Base-by-base conservation (phyloP, 2,329 filamentous ascomycete species). In the Fusarium secorum region DNA sequence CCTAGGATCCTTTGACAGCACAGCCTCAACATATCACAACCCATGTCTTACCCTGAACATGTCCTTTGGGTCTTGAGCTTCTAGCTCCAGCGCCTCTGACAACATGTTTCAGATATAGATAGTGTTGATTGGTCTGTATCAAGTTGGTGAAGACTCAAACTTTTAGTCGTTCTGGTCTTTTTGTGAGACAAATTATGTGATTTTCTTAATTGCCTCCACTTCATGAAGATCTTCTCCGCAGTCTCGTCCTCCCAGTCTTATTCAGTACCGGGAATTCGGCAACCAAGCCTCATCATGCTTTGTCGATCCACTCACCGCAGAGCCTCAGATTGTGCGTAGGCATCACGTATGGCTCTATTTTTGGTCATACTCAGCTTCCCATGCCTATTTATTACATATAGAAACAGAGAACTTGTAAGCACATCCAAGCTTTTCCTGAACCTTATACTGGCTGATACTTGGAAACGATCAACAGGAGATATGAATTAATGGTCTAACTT, bases 11-110 rank as follows among this genome's bases (percentile, higher is more conserved):
- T 65, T 35, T 35, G 48, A 42, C 60, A 57, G 51, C 68, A 71
- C 64, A 71, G 68, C 68, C 68, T 69, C 68, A 65, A 55, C 35
- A 11, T 32, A n/a, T 28, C 46, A 18, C 41, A 30, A n/a, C 48
- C 60, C 66, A 70, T 70, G 52, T 54, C 62, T 61, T 61, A 61
- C 55, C 54, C 62, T 70, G 52, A 51, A 53, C 17, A 42, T 3
- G 15, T 51, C 60, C 45, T 42, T 36, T 53, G 61, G 39, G 20
- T 53, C 36, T 42, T 58, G n/a, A 11, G 28, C 14, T 59, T 35
- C 46, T 41, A 53, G 46, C 35, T 59, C 20, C 38, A 28, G 9
- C 10, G n/a, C 36, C 30, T 38, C 28, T 53, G 28, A 45, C 55
- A 33, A 26, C 60, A 64, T 58, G 64, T 72, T 72, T 72, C 60